Percentiles rank a stretch among this genome's conserved stretches.
phyloP scores from a whole-genome alignment of 805 yeast genomes.

The Yamadazyma sp. region DNA sequence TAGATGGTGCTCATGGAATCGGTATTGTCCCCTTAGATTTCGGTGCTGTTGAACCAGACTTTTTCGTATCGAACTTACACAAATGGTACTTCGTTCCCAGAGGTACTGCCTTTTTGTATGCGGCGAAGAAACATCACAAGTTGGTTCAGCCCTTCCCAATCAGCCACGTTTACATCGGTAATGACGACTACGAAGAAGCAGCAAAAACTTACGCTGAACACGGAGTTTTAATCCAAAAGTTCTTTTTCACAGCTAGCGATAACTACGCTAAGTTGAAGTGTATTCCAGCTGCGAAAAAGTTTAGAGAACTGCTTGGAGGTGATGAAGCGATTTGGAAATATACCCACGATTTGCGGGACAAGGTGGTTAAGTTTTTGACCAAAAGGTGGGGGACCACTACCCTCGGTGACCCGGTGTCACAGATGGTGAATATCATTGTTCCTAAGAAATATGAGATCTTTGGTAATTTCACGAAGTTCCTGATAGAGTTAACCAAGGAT shows the following conservation, averaged over 20 bases:
- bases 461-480: not conserved
- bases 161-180: slow-evolving; percentile 42
- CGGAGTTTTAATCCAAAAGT: slow-evolving; percentile 42
- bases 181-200: slow-evolving; percentile 11
- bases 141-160: slow-evolving; percentile 58
- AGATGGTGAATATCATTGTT: slow-evolving; percentile 12
- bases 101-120: slow-evolving; percentile 60
- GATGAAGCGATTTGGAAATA: slow-evolving; percentile 51
- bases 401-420: slow-evolving; percentile 3
- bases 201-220: not conserved
- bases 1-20: slow-evolving; percentile 74
- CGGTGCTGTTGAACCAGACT: slow-evolving; percentile 52
- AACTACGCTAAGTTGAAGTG: slow-evolving; percentile 44
- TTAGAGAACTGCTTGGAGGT: slow-evolving; percentile 62
- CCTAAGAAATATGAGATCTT: slow-evolving; percentile 10
- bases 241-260: slow-evolving; percentile 51
- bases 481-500: not conserved
- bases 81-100: slow-evolving; percentile 66
- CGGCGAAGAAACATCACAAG: slow-evolving; percentile 49
- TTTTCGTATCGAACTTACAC: slow-evolving; percentile 61
- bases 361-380: slow-evolving; percentile 33
- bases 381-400: slow-evolving; percentile 12
- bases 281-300: slow-evolving; percentile 51
- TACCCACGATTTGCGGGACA: slow-evolving; percentile 33
- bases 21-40: slow-evolving; percentile 53